A percentile compares a stretch with the other conserved stretches of the same genome.
Conservation (phyloP, 441 rosid genomes). For the Flueggea neowawraea region DNA sequence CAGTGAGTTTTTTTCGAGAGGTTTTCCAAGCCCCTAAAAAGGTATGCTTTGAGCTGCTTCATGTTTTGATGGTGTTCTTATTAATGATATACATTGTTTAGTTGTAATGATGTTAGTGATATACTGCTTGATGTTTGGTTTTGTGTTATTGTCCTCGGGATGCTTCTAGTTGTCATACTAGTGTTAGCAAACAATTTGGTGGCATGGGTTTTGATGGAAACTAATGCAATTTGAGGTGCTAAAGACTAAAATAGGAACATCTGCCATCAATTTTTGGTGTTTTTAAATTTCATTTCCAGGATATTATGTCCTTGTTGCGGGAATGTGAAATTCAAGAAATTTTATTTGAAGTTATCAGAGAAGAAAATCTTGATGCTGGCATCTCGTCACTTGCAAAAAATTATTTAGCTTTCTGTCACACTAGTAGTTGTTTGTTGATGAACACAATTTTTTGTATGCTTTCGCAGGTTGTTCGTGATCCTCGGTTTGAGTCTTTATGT, state of each 20-base stretch:
- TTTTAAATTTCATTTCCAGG: too few relatives aligned
- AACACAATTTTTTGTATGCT: constrained; percentile 2
- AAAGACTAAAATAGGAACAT: neutral
- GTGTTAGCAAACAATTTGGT: neutral
- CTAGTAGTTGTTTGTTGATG: neutral
- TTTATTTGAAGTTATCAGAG: neutral
- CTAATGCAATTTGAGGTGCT: neutral
- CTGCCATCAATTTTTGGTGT: neutral
- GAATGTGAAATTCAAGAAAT: neutral
- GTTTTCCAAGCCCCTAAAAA: constrained; percentile 73
- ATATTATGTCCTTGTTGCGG: too few relatives aligned
- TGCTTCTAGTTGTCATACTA: neutral
- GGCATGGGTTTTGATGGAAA: neutral
- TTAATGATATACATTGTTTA: too few relatives aligned
- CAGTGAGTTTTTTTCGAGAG: constrained; percentile 68
- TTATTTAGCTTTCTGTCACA: neutral
- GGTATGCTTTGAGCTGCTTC: constrained; percentile 38
- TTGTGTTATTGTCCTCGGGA: neutral
- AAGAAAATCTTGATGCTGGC: neutral
- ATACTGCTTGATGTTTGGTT: constrained; percentile 1
- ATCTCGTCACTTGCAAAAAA: neutral
- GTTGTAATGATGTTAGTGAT: too few relatives aligned
- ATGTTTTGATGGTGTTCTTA: constrained; percentile 1
- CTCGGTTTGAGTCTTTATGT: constrained; percentile 69
- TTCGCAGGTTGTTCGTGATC: constrained; percentile 66